Evolutionary conservation across 2,329 filamentous ascomycete species (phyloP).

Genomic region (Nemania sp.): DNA sequence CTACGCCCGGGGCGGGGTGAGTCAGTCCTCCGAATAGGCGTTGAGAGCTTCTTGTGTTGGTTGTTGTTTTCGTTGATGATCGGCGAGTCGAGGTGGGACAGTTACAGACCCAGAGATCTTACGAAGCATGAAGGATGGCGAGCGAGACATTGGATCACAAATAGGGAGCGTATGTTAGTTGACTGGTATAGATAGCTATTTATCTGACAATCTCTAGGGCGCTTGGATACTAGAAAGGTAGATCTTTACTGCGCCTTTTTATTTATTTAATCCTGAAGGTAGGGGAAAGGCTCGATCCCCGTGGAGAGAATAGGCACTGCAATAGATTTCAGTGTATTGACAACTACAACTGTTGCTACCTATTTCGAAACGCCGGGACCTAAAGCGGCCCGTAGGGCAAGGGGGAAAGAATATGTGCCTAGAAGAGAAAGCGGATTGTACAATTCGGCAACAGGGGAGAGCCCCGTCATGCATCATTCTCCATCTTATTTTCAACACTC

Average conservation of each 20-base stretch:
- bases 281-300: no score
- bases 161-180: not conserved
- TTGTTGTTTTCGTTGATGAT: slow-evolving; percentile 2
- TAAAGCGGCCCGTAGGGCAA: not conserved
- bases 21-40: slow-evolving; percentile 5
- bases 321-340: slow-evolving; percentile 4
- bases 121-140: not conserved
- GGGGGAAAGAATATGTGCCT: slow-evolving; percentile 10
- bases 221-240: not conserved
- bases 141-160: not conserved
- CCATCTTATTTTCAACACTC: slow-evolving; percentile 13
- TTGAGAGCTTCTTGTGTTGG: slow-evolving; percentile 1
- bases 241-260: not conserved
- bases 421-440: slow-evolving; percentile 18
- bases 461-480: slow-evolving; percentile 1
- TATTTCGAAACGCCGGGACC: not conserved
- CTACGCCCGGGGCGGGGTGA: not conserved
- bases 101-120: not conserved
- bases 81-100: not conserved
- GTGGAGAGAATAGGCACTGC: not conserved
- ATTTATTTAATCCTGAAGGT: no score
- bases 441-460: slow-evolving; percentile 8
- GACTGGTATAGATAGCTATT: not conserved
- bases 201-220: not conserved
- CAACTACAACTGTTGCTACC: not conserved